These are phyloP conservation scores for Rubia tinctorum DNA, from an alignment of 305 asterid species.

Conservation along the genomic window DNA sequence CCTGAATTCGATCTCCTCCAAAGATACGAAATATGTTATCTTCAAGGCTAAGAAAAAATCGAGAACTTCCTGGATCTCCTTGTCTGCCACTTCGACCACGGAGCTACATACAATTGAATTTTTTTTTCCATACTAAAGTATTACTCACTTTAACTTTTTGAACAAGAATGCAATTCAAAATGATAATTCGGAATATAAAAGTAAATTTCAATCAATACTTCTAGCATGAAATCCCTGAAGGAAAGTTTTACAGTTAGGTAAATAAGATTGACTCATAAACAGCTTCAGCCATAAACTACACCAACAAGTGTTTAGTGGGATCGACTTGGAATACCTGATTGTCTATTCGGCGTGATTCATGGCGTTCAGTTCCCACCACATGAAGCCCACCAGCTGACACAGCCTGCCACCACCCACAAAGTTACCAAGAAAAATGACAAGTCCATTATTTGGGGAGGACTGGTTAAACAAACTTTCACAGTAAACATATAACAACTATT, in stretches of 20 bases:
- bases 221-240: background rate
- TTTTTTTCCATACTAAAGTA: background rate
- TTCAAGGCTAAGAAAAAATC: slow-evolving; percentile 98
- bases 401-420: slow-evolving; percentile 47
- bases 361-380: slow-evolving; percentile 98
- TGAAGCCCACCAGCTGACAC: slow-evolving; percentile 96
- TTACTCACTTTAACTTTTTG: slow-evolving; percentile 15
- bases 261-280: background rate
- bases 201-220: background rate
- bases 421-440: slow-evolving; percentile 8
- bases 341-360: slow-evolving; percentile 98
- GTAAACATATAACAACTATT: background rate
- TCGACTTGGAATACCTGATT: slow-evolving; percentile 55
- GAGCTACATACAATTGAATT: slow-evolving; percentile 49
- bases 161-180: slow-evolving; percentile 2
- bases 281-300: background rate
- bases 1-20: slow-evolving; percentile 99
- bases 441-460: slow-evolving; percentile 3
- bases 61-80: slow-evolving; percentile 99
- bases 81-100: slow-evolving; percentile 99
- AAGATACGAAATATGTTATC: slow-evolving; percentile 96
- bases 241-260: background rate
- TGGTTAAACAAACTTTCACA: background rate
- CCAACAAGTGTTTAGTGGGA: slow-evolving; percentile 16
- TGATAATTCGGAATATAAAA: slow-evolving; percentile 3